Evolutionary conservation across 768 basidiomycete species (phyloP), one percentile per base, ranked within the genome.

Genomic region (Boletus bicolor): DNA sequence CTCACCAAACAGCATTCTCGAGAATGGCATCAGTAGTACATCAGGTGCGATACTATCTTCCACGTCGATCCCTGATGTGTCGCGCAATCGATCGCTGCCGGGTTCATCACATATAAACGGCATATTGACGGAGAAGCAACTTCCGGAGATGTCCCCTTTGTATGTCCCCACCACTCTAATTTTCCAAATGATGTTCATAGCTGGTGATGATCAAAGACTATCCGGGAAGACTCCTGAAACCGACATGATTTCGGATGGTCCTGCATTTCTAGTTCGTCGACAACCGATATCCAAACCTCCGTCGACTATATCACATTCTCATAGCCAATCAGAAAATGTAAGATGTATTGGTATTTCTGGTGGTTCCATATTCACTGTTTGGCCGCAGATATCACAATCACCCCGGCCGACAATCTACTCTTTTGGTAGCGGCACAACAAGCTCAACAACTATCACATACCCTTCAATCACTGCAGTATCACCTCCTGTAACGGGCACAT

Each of bases 271-370:
- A 15, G 34, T 50, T 52, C 78, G 79, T 52, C 77, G 75, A 44
- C 77, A 77, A 53, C 74, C 74, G 1, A 63, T 79, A 46, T 62
- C 74, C 44, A 76, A 78, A 44, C 75, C 75, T 15, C 63, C 80
- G 10, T 71, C 66, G 57, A 78, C 79, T 17, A 72, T 81, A 57
- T 75, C 76, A n/a, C 73, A 76, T 55, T 69, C 76, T 36, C 77
- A 77, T 53, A 78, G 76, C 59, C 75, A 77, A 62, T 76, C 75
- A 56, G 81, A 83, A 66, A 78, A 74, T 59, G 84, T 85, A 67
- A 67, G 76, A 28, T 38, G 7, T 30, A 32, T 30, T 37, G 30
- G 39, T 48, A 39, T 43, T n/a, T 34, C 26, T 56, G 17, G 30
- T 62, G 49, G 64, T 50, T 38, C 51, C 57, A 24, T 28, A 28